These are phyloP conservation scores for Aspergillus sojae DNA, from an alignment of 2,329 filamentous ascomycete genomes.

Conservation along the genomic window DNA sequence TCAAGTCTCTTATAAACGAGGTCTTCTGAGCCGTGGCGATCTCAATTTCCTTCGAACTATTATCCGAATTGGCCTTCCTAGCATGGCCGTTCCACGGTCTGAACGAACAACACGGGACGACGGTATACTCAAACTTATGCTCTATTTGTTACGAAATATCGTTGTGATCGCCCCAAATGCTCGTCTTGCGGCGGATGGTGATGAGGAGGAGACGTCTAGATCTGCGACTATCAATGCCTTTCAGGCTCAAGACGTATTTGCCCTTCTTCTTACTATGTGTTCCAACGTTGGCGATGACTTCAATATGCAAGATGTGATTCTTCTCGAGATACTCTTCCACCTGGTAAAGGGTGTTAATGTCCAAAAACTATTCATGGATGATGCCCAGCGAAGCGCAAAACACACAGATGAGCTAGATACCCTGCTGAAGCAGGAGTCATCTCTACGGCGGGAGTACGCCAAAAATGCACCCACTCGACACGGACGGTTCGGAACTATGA, in stretches of 20 bases:
- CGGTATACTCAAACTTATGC: constrained; percentile 84
- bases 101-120: constrained; percentile 81
- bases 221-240: constrained; percentile 88
- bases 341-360: constrained; percentile 86
- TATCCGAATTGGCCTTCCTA: constrained; percentile 78
- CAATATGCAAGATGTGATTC: constrained; percentile 79
- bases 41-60: constrained; percentile 77
- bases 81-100: constrained; percentile 76
- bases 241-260: constrained; percentile 85
- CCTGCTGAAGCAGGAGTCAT: constrained; percentile 78
- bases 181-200: constrained; percentile 75
- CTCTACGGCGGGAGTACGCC: constrained; percentile 77
- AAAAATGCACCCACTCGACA: constrained; percentile 82
- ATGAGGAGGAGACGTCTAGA: constrained; percentile 85
- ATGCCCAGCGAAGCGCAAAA: constrained; percentile 68
- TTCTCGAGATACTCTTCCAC: constrained; percentile 91
- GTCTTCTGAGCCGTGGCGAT: constrained; percentile 80
- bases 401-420: constrained; percentile 73
- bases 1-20: constrained; percentile 86
- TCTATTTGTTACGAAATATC: constrained; percentile 89
- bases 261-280: constrained; percentile 79
- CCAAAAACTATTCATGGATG: constrained; percentile 81
- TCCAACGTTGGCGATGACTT: constrained; percentile 96
- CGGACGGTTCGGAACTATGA: constrained; percentile 94
- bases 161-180: constrained; percentile 78